phyloP scores from a whole-genome alignment of 176 grass and related monocot genomes.

The Musa itinerans region DNA sequence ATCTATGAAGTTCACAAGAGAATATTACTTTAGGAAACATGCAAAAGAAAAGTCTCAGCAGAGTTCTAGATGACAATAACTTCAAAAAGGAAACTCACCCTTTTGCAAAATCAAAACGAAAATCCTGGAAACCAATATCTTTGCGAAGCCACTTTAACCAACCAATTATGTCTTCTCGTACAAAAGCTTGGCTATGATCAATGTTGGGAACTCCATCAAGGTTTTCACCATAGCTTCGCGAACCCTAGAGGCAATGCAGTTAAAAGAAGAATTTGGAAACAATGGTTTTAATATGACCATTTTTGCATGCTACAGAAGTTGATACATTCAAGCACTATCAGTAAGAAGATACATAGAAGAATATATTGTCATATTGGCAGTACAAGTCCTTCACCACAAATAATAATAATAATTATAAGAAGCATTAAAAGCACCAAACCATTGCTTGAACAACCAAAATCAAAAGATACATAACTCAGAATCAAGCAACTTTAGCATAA shows the following conservation, averaged over 20 bases:
- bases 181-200: conserved; percentile 92
- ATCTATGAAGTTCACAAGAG: conserved; percentile 46
- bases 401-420: no score
- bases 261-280: neutral
- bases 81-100: conserved; percentile 25
- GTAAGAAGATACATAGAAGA: neutral
- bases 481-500: neutral
- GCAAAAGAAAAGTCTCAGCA: neutral
- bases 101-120: conserved; percentile 98
- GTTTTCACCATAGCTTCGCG: conserved; percentile 58
- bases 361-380: neutral
- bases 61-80: neutral
- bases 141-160: conserved; percentile 76
- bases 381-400: neutral
- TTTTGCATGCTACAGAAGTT: neutral
- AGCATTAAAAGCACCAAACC: neutral
- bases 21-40: conserved; percentile 1
- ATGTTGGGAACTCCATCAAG: conserved; percentile 86
- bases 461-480: neutral
- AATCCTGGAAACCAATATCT: conserved; percentile 79
- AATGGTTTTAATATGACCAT: neutral
- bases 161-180: conserved; percentile 73
- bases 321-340: neutral
- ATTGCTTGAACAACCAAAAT: neutral
- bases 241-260: conserved; percentile 37